Percentiles rank a stretch among this genome's conserved stretches.
Evolutionary conservation across 148 eudicot species (phyloP).

Genomic region (Agrostemma githago): DNA sequence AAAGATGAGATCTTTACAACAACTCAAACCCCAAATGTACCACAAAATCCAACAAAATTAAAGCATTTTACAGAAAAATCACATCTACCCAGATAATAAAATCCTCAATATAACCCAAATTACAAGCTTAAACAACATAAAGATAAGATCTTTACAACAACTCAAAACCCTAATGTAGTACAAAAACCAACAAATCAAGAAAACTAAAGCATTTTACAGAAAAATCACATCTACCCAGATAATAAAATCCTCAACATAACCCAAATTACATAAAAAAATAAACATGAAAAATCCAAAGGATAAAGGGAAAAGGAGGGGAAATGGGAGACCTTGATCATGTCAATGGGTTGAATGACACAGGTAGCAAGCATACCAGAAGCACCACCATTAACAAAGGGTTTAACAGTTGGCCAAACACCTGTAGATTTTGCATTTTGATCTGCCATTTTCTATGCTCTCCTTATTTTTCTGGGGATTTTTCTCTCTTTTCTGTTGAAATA

Average conservation of each 20-base stretch:
- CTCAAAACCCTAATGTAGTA: neutral
- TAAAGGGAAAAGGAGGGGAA: neutral
- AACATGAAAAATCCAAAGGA: neutral
- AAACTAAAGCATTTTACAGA: neutral
- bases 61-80: no score
- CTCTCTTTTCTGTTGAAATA: neutral
- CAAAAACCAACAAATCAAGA: neutral
- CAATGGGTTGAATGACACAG: conserved; percentile 45
- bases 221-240: neutral
- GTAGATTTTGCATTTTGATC: conserved; percentile 25
- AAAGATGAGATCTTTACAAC: conserved; percentile 1
- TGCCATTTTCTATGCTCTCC: conserved; percentile 21
- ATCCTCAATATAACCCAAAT: no score
- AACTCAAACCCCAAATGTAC: neutral
- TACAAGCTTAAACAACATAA: no score
- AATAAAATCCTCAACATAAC: neutral
- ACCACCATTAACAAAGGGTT: conserved; percentile 52
- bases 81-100: no score
- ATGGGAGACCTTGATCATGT: conserved; percentile 33
- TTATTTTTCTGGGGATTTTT: neutral
- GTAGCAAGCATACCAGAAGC: conserved; percentile 47
- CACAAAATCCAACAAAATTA: neutral
- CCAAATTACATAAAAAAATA: neutral
- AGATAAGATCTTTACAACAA: no score
- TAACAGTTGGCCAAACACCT: conserved; percentile 36